Evolutionary conservation across 345 rosid species (phyloP).

Genomic region (Turnera subulata): DNA sequence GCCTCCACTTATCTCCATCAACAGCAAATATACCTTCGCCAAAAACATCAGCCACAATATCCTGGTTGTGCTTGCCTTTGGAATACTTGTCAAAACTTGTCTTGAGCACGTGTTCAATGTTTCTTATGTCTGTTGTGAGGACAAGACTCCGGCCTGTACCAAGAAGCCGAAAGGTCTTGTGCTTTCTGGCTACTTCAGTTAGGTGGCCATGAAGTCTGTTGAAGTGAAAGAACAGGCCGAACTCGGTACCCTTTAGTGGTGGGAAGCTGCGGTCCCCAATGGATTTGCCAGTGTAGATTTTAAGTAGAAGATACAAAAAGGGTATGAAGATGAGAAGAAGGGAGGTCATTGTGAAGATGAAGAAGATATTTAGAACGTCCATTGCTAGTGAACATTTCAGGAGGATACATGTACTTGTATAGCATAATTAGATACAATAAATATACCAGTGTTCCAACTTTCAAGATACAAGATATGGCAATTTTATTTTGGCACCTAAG

Average conservation of each 20-base stretch:
- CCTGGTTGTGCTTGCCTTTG: slow-evolving; percentile 37
- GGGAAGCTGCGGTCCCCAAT: slow-evolving; percentile 35
- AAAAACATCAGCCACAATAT: slow-evolving; percentile 38
- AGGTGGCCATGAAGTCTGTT: slow-evolving; percentile 51
- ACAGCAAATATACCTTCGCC: slow-evolving; percentile 79
- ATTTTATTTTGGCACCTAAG: too few species aligned
- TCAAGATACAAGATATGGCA: too few species aligned
- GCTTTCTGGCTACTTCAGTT: slow-evolving; percentile 37
- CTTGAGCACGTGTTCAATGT: slow-evolving; percentile 61
- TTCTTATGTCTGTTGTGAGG: slow-evolving; percentile 52
- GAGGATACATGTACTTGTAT: too few species aligned
- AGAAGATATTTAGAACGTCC: slow-evolving; percentile 16
- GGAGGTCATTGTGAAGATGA: slow-evolving; percentile 15
- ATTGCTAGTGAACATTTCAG: too few species aligned
- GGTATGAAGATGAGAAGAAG: slow-evolving; percentile 19
- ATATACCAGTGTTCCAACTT: too few species aligned
- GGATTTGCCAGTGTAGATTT: slow-evolving; percentile 46
- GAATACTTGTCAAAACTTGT: slow-evolving; percentile 43
- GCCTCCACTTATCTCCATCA: slow-evolving; percentile 79
- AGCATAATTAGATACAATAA: too few species aligned
- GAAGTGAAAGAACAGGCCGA: slow-evolving; percentile 36
- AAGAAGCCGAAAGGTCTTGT: slow-evolving; percentile 54
- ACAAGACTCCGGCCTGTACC: slow-evolving; percentile 35
- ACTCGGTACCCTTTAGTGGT: slow-evolving; percentile 56
- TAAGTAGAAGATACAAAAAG: slow-evolving; percentile 24